These are phyloP conservation scores for Fusarium chuoi DNA, from an alignment of 2,329 filamentous ascomycete genomes.

Conservation along the genomic window DNA sequence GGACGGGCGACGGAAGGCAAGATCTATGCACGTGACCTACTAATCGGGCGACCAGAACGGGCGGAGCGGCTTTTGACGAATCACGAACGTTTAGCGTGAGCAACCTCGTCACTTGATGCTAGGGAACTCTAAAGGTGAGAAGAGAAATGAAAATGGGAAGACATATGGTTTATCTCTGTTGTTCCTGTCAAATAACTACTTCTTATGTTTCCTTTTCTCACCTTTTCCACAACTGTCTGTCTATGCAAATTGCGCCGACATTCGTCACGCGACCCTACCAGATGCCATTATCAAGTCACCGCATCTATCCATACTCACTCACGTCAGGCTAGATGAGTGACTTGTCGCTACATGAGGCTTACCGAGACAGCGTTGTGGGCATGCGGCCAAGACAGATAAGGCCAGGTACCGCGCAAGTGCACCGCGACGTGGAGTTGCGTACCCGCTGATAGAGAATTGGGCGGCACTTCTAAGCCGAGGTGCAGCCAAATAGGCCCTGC, in stretches of 20 bases:
- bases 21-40: conserved; percentile 44
- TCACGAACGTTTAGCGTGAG: conserved; percentile 32
- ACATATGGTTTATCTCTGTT: background rate
- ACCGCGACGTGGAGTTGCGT: conserved; percentile 8
- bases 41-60: conserved; percentile 21
- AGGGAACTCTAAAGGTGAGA: background rate
- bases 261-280: conserved; percentile 36
- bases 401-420: conserved; percentile 22
- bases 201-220: background rate
- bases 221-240: background rate
- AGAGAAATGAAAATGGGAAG: background rate
- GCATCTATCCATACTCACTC: background rate
- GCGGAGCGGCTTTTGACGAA: conserved; percentile 16
- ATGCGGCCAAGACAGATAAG: conserved; percentile 11
- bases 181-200: background rate
- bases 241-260: background rate
- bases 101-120: conserved; percentile 32
- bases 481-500: conserved; percentile 17
- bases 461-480: conserved; percentile 37
- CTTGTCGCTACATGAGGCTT: conserved; percentile 21
- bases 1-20: conserved; percentile 42
- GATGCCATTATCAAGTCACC: conserved; percentile 3
- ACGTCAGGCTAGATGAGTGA: background rate
- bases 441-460: conserved; percentile 13
- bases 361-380: conserved; percentile 6